phyloP scores from a whole-genome alignment of 2,329 filamentous ascomycete species.

The Aureobasidium sp. region DNA sequence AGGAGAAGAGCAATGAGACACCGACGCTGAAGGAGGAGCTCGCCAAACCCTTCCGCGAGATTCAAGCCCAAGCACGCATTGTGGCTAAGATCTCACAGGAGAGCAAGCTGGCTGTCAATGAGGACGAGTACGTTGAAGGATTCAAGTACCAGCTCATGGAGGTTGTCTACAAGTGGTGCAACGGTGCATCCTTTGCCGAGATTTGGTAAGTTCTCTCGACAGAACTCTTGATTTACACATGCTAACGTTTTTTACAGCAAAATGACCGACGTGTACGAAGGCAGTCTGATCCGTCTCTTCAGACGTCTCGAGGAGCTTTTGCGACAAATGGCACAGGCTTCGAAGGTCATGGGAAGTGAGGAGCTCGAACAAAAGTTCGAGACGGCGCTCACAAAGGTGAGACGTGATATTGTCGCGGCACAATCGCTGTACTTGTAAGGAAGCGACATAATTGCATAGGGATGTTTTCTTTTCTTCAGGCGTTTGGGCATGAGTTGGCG shows the following conservation, averaged over 20 bases:
- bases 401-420: slow-evolving; percentile 88
- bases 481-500: neutral
- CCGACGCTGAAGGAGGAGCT: slow-evolving; percentile 70
- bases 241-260: slow-evolving; percentile 50
- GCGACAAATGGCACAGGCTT: slow-evolving; percentile 88
- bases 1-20: slow-evolving; percentile 80
- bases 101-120: slow-evolving; percentile 87
- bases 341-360: slow-evolving; percentile 97
- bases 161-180: slow-evolving; percentile 85
- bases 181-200: slow-evolving; percentile 80
- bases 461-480: neutral
- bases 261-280: slow-evolving; percentile 99
- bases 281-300: slow-evolving; percentile 92
- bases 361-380: slow-evolving; percentile 92
- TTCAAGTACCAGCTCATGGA: slow-evolving; percentile 98
- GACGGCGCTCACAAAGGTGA: slow-evolving; percentile 71
- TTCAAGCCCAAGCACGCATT: slow-evolving; percentile 76
- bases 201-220: slow-evolving; percentile 66
- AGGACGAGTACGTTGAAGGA: slow-evolving; percentile 82
- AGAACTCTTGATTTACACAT: slow-evolving; percentile 4
- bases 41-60: slow-evolving; percentile 74
- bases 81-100: slow-evolving; percentile 93
- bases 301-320: slow-evolving; percentile 88
- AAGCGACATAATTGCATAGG: neutral
- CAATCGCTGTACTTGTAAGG: slow-evolving; percentile 80